Conservation (phyloP, 805 yeast species). For the Helenozyma rhizophorensis region DNA sequence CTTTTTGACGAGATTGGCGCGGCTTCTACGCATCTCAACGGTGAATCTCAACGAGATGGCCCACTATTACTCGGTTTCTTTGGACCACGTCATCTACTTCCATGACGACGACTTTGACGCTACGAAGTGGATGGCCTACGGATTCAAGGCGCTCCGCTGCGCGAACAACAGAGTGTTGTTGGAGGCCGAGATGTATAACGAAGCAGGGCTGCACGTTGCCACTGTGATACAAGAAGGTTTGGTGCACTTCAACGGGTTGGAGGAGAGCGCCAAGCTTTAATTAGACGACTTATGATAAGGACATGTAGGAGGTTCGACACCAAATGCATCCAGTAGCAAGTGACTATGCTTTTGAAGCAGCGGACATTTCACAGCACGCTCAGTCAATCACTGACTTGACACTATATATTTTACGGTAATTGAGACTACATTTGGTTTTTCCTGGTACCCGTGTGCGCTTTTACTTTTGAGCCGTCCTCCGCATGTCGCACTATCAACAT, state of each 20-base stretch:
- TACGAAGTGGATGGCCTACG: constrained; percentile 46
- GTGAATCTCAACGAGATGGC: constrained; percentile 17
- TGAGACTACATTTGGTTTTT: no score
- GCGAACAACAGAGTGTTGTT: constrained; percentile 51
- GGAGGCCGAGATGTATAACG: constrained; percentile 53
- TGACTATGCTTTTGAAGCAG: no score
- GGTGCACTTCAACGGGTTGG: constrained; percentile 27
- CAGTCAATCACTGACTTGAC: no score
- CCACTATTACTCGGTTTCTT: constrained; percentile 49
- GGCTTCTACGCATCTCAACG: constrained; percentile 42
- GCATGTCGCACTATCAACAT: no score
- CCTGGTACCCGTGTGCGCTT: no score
- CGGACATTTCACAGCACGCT: no score
- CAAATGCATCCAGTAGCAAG: no score
- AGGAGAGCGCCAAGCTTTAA: constrained; percentile 14
- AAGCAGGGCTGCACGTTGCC: constrained; percentile 50
- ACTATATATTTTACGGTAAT: no score
- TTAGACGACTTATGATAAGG: no score
- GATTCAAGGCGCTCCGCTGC: constrained; percentile 45
- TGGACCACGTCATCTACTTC: constrained; percentile 67
- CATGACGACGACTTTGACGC: constrained; percentile 43
- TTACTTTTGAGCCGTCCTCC: no score
- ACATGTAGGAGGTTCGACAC: no score
- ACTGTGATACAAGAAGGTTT: constrained; percentile 66
- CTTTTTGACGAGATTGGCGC: constrained; percentile 47